A percentile compares a stretch with the other conserved stretches of the same genome.
Conservation (phyloP, 2,329 filamentous ascomycete genomes). For the Fusarium vanettenii region DNA sequence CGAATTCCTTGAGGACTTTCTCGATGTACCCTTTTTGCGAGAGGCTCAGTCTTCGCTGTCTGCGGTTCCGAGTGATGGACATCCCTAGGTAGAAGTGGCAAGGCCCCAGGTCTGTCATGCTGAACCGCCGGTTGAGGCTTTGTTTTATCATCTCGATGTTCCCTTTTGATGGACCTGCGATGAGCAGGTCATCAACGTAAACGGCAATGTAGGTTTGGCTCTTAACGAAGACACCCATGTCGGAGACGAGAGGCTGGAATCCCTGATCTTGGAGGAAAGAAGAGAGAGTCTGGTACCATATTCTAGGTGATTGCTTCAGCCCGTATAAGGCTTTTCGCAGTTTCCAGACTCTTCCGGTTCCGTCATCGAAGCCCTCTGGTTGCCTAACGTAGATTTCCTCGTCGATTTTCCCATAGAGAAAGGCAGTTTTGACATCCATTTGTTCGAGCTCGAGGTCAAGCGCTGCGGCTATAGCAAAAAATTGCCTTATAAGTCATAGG, state of each 20-base stretch:
- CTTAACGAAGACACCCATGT: not conserved
- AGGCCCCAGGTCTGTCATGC: not conserved
- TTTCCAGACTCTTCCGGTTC: not conserved
- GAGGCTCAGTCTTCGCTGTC: not conserved
- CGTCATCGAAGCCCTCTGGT: not conserved
- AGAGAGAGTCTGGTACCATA: not conserved
- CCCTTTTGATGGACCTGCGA: not conserved
- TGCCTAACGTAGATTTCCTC: not conserved
- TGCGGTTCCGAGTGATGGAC: not conserved
- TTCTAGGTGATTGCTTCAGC: not conserved
- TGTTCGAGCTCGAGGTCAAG: not conserved
- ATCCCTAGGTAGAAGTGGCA: not conserved
- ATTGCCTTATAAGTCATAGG: too few relatives aligned
- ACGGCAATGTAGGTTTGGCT: not conserved
- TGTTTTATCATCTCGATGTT: not conserved
- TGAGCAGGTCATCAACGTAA: not conserved
- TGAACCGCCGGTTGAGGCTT: not conserved
- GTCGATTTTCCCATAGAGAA: not conserved
- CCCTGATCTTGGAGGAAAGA: not conserved
- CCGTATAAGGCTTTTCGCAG: not conserved
- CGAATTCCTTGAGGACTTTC: not conserved
- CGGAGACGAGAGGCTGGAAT: not conserved
- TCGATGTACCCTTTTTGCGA: not conserved
- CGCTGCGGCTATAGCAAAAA: too few relatives aligned
- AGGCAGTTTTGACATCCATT: not conserved